These are phyloP conservation scores for Triticum turgidum DNA, from an alignment of 176 grass and related monocot species.

Conservation along the genomic window DNA sequence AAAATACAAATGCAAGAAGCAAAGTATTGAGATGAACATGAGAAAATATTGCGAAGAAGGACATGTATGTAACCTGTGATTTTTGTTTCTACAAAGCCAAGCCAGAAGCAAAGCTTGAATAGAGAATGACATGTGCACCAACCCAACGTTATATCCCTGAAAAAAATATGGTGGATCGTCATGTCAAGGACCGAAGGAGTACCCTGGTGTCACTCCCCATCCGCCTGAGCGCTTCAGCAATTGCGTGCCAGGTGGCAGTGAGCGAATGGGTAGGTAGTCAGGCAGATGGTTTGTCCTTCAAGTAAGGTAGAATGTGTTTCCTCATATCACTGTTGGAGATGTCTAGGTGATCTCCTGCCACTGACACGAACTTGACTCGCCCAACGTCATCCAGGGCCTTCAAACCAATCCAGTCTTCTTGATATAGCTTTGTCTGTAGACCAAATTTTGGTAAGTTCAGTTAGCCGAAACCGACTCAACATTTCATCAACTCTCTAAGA, in stretches of 20 bases:
- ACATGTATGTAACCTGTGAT: background rate
- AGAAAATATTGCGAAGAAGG: background rate
- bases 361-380: conserved; percentile 68
- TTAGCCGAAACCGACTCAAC: background rate
- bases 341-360: conserved; percentile 68
- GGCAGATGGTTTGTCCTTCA: conserved; percentile 15
- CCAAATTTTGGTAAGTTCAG: background rate
- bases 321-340: conserved; percentile 81
- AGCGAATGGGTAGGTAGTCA: background rate
- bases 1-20: too few relatives aligned
- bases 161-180: background rate
- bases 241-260: background rate
- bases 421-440: conserved; percentile 67
- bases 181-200: background rate
- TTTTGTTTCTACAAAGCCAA: background rate
- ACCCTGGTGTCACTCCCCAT: too few relatives aligned
- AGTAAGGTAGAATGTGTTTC: conserved; percentile 78
- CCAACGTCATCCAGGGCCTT: conserved; percentile 71
- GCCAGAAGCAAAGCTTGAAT: background rate
- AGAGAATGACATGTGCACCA: background rate
- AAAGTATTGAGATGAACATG: too few relatives aligned
- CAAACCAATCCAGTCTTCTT: conserved; percentile 88
- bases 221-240: conserved; percentile 17
- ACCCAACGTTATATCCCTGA: background rate
- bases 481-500: background rate